Conservation (phyloP, 75 land plant species). For the Ceratopteris richardii region DNA sequence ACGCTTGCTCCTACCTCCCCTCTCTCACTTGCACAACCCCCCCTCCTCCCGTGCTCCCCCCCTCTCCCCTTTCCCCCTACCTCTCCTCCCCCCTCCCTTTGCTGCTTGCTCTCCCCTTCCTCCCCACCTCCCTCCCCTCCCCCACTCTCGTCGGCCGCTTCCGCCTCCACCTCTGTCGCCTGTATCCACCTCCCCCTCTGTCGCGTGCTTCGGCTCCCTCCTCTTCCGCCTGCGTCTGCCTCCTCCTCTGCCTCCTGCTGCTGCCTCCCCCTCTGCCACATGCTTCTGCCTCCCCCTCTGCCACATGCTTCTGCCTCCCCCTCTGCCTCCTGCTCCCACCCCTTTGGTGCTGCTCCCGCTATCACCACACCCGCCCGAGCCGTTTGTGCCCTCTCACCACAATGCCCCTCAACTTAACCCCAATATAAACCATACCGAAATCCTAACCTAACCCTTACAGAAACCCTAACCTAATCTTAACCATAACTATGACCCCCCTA, state of each 20-base stretch:
- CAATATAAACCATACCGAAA: too few species aligned
- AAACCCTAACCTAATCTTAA: too few species aligned
- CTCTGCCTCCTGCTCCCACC: background rate
- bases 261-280: background rate
- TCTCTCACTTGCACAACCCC: too few species aligned
- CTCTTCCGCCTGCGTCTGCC: too few species aligned
- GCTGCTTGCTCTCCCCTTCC: background rate
- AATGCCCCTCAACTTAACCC: background rate
- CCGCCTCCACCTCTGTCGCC: background rate
- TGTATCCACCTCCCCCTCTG: too few species aligned
- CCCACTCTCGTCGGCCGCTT: background rate
- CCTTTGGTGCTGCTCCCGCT: too few species aligned
- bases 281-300: background rate
- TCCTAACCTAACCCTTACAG: too few species aligned
- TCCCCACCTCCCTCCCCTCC: background rate
- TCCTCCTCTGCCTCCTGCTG: background rate
- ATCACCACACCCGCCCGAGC: background rate
- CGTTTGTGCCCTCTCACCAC: background rate
- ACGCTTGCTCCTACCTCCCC: too few species aligned
- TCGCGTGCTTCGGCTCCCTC: too few species aligned
- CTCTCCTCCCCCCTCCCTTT: background rate
- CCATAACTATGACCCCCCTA: too few species aligned
- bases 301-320: background rate
- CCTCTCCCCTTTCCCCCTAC: too few species aligned
- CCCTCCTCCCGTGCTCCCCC: too few species aligned